These are phyloP conservation scores for Kazachstania martiniae DNA, from an alignment of 805 yeast genomes.

Conservation along the genomic window DNA sequence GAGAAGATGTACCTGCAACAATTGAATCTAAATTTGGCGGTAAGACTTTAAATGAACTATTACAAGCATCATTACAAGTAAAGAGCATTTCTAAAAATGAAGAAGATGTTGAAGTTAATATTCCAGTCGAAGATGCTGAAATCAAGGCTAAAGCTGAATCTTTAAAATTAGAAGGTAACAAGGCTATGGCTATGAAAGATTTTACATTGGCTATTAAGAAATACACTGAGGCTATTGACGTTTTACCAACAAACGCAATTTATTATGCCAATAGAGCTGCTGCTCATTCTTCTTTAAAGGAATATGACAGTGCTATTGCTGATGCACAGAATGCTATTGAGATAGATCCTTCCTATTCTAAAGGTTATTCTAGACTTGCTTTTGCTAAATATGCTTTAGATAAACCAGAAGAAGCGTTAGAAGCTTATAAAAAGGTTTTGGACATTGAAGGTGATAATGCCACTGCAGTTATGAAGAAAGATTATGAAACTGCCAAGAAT, in stretches of 20 bases:
- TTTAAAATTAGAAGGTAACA: conserved; percentile 79
- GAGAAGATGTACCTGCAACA: conserved; percentile 32
- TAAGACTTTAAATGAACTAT: conserved; percentile 36
- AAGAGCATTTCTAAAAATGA: conserved; percentile 12
- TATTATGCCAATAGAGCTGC: conserved; percentile 94
- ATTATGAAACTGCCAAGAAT: conserved; percentile 86
- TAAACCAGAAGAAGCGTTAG: conserved; percentile 80
- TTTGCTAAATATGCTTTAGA: conserved; percentile 90
- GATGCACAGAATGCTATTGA: conserved; percentile 80
- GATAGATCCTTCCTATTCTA: conserved; percentile 70
- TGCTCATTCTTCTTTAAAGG: conserved; percentile 70
- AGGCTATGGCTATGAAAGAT: conserved; percentile 70
- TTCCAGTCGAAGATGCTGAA: conserved; percentile 37
- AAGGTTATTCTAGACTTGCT: conserved; percentile 92
- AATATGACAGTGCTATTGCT: conserved; percentile 65
- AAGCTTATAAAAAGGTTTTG: conserved; percentile 82
- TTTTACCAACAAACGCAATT: conserved; percentile 65
- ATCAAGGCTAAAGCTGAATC: conserved; percentile 67
- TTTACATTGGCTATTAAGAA: conserved; percentile 61
- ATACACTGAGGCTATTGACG: conserved; percentile 70
- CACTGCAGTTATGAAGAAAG: conserved; percentile 83
- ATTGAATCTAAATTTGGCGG: conserved; percentile 35
- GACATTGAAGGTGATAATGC: conserved; percentile 79
- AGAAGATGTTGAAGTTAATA: conserved; percentile 34
- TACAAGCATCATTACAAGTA: conserved; percentile 12